Evolutionary conservation across 805 yeast species (phyloP), one percentile per base, ranked within the genome.

Genomic region (Blastobotrys americana): DNA sequence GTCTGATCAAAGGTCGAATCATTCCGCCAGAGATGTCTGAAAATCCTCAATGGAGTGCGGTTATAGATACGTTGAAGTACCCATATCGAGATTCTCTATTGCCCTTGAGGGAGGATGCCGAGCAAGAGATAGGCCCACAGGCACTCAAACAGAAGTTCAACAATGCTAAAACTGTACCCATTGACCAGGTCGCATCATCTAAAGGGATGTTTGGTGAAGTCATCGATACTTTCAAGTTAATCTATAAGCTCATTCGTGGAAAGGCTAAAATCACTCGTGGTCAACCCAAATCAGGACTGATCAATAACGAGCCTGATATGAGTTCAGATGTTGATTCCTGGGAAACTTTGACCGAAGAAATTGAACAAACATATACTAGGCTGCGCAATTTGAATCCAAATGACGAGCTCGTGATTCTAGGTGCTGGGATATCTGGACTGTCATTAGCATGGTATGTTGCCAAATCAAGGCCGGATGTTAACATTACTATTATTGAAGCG

Each of bases 341-440:
- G 67, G 51, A 50, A 20, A 48, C 48, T 8, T 25, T 63, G 15
- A 47, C 60, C 4, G 59, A 61, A 1, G 60, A 57, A 22, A 17
- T 40, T 13, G 67, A 63, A 43, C 45, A 53, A 5, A 44, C 43
- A n/a, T 37, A 55, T 8, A 52, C 60, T 9, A 56, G 63, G 4
- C 46, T 62, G 10, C 54, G 55, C 41, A 50, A 59, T 17, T 39
- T 63, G 25, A 36, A 47, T 9, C 77, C 42, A 6, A 56, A 57
- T 23, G 58, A 54, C 1, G 61, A 62, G 17, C 79, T 88, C 2
- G 88, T 84, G 0, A 84, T 89, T 0, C 58, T 88, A 1, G 98
- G 98, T 0, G 82, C 84, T 0, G 98, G 98, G 0, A 75, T 90
- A 2, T 83, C 96, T 0, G 97, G 97, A 0, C 68, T 93, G 2